These are phyloP conservation scores for Globisporangium uncinulatum DNA, from an alignment of 352 stramenopile genomes.

Conservation along the genomic window DNA sequence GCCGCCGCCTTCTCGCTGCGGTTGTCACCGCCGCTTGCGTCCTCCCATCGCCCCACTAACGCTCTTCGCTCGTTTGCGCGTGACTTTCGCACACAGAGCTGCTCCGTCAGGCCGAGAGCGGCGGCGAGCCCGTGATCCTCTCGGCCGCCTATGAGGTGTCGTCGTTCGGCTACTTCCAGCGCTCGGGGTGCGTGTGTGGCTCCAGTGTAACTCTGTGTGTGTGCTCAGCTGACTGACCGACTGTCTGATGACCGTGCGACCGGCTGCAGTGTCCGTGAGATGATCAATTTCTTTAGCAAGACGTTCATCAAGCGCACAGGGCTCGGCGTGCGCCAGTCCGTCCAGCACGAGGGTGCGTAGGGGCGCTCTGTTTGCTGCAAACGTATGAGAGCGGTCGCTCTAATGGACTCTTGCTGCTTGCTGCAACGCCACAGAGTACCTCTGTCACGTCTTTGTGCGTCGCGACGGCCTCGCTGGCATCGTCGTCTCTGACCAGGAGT, in stretches of 20 bases:
- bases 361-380: not conserved
- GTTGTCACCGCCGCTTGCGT: too few relatives aligned
- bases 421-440: slow-evolving; percentile 82
- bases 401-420: not conserved
- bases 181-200: slow-evolving; percentile 47
- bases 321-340: slow-evolving; percentile 94
- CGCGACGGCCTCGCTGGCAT: slow-evolving; percentile 95
- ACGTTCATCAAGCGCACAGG: slow-evolving; percentile 98
- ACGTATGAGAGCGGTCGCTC: slow-evolving; percentile 4
- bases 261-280: slow-evolving; percentile 89
- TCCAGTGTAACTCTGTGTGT: too few relatives aligned
- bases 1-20: slow-evolving; percentile 6
- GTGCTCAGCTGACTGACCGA: too few relatives aligned
- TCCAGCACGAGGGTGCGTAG: slow-evolving; percentile 93
- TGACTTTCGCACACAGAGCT: slow-evolving; percentile 31
- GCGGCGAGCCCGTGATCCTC: slow-evolving; percentile 60
- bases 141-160: slow-evolving; percentile 66
- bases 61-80: not conserved
- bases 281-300: slow-evolving; percentile 99
- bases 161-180: slow-evolving; percentile 85
- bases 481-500: slow-evolving; percentile 97
- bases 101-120: slow-evolving; percentile 57
- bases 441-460: slow-evolving; percentile 98
- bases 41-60: not conserved
- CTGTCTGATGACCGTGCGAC: not conserved